Percentiles rank a stretch among this genome's conserved stretches.
Conservation (phyloP, 2,329 filamentous ascomycete genomes). For the Xylariaceae sp. region DNA sequence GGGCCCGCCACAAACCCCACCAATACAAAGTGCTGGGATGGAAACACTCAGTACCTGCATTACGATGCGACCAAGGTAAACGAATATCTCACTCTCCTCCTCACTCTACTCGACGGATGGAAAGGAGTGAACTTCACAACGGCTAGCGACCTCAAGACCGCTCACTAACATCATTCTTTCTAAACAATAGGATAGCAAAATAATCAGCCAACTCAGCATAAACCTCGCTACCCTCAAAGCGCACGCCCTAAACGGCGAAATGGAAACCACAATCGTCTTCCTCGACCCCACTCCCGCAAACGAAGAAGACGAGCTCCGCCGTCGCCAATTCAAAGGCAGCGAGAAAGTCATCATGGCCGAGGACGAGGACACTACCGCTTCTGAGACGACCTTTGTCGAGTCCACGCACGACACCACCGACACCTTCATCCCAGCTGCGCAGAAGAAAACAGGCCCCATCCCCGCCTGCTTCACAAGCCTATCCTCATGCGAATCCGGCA, state of each 20-base stretch:
- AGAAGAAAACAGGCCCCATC: constrained; percentile 40
- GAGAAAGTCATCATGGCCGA: constrained; percentile 43
- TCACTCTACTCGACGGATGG: too few relatives aligned
- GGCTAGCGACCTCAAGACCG: background rate
- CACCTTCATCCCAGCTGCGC: constrained; percentile 31
- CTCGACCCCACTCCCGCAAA: constrained; percentile 41
- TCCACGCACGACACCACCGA: constrained; percentile 7
- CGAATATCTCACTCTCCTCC: too few relatives aligned
- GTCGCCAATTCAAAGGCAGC: constrained; percentile 36
- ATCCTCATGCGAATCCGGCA: constrained; percentile 64
- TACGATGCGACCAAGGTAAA: constrained; percentile 28
- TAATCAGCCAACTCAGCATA: constrained; percentile 41
- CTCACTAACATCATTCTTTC: constrained; percentile 25
- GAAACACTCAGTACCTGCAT: constrained; percentile 30
- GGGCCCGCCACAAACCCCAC: constrained; percentile 22
- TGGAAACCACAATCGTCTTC: constrained; percentile 55
- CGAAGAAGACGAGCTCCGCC: constrained; percentile 39
- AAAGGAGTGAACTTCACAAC: background rate
- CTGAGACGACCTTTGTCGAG: constrained; percentile 22
- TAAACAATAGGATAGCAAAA: constrained; percentile 37
- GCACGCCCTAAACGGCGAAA: constrained; percentile 45
- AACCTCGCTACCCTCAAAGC: constrained; percentile 43
- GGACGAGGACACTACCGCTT: constrained; percentile 15
- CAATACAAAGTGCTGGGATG: constrained; percentile 27
- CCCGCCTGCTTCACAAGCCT: constrained; percentile 72